Conservation (phyloP, 768 basidiomycete genomes). For the Paxillus rubicundulus region DNA sequence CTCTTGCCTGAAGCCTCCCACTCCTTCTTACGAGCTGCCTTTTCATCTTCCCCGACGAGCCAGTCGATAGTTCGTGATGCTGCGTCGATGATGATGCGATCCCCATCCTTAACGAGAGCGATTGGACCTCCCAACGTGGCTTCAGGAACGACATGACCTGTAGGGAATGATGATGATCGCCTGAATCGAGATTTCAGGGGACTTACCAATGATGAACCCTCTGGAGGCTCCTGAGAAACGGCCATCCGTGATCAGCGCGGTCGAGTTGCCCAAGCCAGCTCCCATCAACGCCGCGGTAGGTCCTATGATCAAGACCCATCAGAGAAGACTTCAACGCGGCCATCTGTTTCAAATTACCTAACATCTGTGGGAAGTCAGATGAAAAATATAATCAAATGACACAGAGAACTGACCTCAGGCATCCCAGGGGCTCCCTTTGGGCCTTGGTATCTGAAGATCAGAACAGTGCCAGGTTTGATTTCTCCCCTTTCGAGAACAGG, state of each 20-base stretch:
- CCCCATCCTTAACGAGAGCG: constrained; percentile 82
- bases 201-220: constrained; percentile 57
- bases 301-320: constrained; percentile 35
- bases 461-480: constrained; percentile 69
- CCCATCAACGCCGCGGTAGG: constrained; percentile 85
- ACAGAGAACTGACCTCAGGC: constrained; percentile 58
- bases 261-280: constrained; percentile 74
- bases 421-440: constrained; percentile 91
- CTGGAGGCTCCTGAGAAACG: constrained; percentile 83
- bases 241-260: constrained; percentile 85
- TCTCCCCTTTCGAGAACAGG: constrained; percentile 70
- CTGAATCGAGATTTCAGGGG: constrained; percentile 16
- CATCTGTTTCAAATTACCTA: constrained; percentile 31
- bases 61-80: constrained; percentile 64
- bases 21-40: constrained; percentile 53
- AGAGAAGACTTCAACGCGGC: not conserved
- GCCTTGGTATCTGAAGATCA: constrained; percentile 86
- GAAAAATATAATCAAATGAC: not conserved
- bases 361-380: constrained; percentile 36
- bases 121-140: constrained; percentile 84
- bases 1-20: constrained; percentile 71
- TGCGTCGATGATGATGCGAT: constrained; percentile 72
- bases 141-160: constrained; percentile 62
- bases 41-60: constrained; percentile 67
- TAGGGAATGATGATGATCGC: constrained; percentile 40